These are phyloP conservation scores for Tympanopsis confertula DNA, from an alignment of 2,329 filamentous ascomycete genomes.

Conservation along the genomic window DNA sequence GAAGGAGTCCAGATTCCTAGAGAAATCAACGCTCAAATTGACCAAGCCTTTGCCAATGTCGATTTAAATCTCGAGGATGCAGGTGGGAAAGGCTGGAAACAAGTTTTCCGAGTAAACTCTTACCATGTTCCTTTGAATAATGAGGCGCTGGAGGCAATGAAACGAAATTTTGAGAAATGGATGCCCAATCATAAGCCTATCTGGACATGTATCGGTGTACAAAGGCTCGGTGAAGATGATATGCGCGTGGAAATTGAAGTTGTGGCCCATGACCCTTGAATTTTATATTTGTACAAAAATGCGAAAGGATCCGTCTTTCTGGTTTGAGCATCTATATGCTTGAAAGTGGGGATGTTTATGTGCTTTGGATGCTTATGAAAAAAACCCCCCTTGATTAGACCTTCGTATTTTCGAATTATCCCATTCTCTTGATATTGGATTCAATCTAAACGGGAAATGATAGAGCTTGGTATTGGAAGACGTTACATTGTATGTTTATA, in stretches of 20 bases:
- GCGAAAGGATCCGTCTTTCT: too few species aligned
- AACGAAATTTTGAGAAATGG: conserved; percentile 33
- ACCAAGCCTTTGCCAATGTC: conserved; percentile 43
- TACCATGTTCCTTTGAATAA: conserved; percentile 31
- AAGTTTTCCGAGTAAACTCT: conserved; percentile 35
- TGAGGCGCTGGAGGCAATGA: conserved; percentile 26
- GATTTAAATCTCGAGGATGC: conserved; percentile 35
- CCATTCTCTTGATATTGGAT: too few species aligned
- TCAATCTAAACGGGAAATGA: too few species aligned
- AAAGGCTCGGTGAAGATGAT: conserved; percentile 27
- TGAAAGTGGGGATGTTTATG: too few species aligned
- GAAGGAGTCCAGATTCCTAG: conserved; percentile 9
- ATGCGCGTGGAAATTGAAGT: conserved; percentile 52
- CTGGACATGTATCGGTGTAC: conserved; percentile 41
- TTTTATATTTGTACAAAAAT: too few species aligned
- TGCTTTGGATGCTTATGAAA: too few species aligned
- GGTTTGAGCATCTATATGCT: too few species aligned
- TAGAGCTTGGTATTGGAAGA: too few species aligned
- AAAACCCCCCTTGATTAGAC: too few species aligned
- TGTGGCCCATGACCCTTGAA: conserved; percentile 26
- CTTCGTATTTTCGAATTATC: too few species aligned
- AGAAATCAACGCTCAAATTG: conserved; percentile 31
- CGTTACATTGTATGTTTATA: too few species aligned
- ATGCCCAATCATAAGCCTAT: conserved; percentile 39
- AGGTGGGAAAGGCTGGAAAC: conserved; percentile 42